Evolutionary conservation across 192 early-diverging fungal genomes (phyloP).

Genomic region (Kickxella alabastrina): DNA sequence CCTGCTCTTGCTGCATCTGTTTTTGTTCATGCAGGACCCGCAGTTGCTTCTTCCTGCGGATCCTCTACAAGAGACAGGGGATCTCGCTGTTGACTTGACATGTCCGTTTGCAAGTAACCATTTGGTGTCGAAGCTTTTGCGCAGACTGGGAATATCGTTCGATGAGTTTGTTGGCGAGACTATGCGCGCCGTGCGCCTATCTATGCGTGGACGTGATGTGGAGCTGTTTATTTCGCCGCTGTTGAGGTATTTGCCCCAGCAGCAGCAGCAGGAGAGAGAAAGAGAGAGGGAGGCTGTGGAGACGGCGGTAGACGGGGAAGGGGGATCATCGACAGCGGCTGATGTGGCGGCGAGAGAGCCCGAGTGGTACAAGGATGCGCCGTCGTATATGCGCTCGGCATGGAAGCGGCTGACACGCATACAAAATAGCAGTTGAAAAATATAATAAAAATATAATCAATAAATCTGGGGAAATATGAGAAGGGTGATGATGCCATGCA

Average conservation of each 20-base stretch:
- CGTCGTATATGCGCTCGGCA: conserved; percentile 42
- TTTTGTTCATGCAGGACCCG: conserved; percentile 49
- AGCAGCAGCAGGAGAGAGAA: too few species aligned
- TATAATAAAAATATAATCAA: neutral
- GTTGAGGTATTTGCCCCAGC: conserved; percentile 39
- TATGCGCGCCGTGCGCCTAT: conserved; percentile 40
- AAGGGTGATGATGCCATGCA: too few species aligned
- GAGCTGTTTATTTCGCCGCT: conserved; percentile 48
- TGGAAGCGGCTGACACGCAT: conserved; percentile 45
- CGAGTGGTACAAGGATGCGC: conserved; percentile 49
- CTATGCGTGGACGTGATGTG: conserved; percentile 26
- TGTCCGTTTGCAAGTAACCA: conserved; percentile 43
- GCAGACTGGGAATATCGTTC: conserved; percentile 38
- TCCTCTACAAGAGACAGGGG: neutral
- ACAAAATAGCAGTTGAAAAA: conserved; percentile 10
- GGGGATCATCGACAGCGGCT: conserved; percentile 17
- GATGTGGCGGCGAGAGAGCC: conserved; percentile 24
- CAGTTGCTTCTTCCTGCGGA: conserved; percentile 21
- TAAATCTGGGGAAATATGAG: neutral
- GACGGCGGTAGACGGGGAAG: too few species aligned
- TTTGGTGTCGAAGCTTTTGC: conserved; percentile 46
- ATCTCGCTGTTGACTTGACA: conserved; percentile 14
- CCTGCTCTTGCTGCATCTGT: conserved; percentile 43
- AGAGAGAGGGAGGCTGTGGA: too few species aligned
- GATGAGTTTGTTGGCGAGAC: conserved; percentile 49